Conservation (phyloP, 1,284 basidiomycete species). For the Cryptococcus sp. region DNA sequence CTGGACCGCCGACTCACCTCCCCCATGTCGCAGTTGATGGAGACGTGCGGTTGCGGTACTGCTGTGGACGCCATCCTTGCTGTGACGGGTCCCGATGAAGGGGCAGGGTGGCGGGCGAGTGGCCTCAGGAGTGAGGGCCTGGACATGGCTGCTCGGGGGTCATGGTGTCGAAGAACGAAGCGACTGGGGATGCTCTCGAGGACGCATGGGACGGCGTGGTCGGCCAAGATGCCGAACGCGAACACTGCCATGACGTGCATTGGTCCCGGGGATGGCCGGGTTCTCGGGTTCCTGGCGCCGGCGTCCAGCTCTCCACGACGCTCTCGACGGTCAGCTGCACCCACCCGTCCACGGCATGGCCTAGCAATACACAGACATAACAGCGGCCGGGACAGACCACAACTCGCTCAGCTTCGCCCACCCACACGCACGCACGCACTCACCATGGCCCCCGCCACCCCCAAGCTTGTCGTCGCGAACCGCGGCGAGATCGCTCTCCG, state of each 20-base stretch:
- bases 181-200: too few species aligned
- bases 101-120: too few species aligned
- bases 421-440: neutral
- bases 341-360: too few species aligned
- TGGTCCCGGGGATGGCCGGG: neutral
- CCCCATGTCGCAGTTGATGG: conserved; percentile 1
- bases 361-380: too few species aligned
- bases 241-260: neutral
- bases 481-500: conserved; percentile 92
- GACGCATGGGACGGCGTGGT: too few species aligned
- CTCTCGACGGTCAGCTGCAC: too few species aligned
- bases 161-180: too few species aligned
- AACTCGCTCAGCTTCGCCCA: too few species aligned
- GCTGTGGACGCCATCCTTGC: neutral
- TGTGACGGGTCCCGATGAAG: neutral
- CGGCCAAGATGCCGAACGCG: neutral
- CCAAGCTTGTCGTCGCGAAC: conserved; percentile 79
- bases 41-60: neutral
- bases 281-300: neutral
- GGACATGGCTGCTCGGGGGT: too few species aligned
- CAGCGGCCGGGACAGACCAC: too few species aligned
- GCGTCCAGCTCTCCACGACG: neutral
- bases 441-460: neutral
- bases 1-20: neutral
- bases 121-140: too few species aligned